phyloP scores from a whole-genome alignment of 2,329 filamentous ascomycete genomes.

The Botrytis galanthina region DNA sequence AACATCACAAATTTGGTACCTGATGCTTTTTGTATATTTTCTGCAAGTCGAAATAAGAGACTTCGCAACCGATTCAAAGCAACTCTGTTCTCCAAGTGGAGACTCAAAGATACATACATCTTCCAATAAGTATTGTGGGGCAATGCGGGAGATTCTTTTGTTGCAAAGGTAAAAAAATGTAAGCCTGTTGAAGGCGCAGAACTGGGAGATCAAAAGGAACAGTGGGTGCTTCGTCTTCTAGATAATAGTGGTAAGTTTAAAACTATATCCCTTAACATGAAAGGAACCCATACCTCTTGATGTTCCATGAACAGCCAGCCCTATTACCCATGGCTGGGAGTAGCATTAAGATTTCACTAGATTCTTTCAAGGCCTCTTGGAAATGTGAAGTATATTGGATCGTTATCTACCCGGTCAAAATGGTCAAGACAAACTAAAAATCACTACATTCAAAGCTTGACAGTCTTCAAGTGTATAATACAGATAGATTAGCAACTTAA shows the following conservation, averaged over 20 bases:
- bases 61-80: background rate
- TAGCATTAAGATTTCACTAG: background rate
- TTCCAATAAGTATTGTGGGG: background rate
- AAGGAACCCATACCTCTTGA: too few relatives aligned
- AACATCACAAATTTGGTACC: background rate
- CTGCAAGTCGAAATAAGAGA: background rate
- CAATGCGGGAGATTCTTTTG: background rate
- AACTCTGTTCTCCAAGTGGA: background rate
- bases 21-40: background rate
- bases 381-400: rapidly evolving
- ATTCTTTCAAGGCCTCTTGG: background rate
- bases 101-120: background rate
- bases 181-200: background rate
- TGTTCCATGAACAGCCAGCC: background rate
- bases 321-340: background rate
- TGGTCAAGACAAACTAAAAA: background rate
- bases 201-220: background rate
- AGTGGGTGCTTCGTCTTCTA: background rate
- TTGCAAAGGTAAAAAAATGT: background rate
- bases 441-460: background rate
- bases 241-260: background rate
- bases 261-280: too few relatives aligned
- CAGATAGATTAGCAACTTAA: background rate
- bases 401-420: background rate
- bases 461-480: background rate